These are phyloP conservation scores for Leccinellum rugosiceps DNA, from an alignment of 768 basidiomycete genomes.

Conservation along the genomic window DNA sequence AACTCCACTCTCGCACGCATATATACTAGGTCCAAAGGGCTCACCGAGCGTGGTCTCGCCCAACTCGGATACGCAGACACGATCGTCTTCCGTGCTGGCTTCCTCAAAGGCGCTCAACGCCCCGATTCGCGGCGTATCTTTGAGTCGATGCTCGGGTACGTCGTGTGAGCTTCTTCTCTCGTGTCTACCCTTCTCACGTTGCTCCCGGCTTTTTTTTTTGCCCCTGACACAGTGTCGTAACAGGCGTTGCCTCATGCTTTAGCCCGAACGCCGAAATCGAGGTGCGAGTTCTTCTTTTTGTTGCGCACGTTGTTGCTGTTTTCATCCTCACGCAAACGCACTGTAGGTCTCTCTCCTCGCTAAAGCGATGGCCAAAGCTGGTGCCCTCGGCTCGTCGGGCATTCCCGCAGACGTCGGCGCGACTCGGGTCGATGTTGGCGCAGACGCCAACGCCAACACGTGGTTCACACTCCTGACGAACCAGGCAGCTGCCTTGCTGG, in stretches of 20 bases:
- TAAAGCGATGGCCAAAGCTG: slow-evolving; percentile 52
- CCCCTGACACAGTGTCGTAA: slow-evolving; percentile 37
- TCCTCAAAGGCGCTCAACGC: slow-evolving; percentile 49
- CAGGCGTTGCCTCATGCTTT: slow-evolving; percentile 37
- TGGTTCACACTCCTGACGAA: slow-evolving; percentile 59
- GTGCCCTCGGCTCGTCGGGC: slow-evolving; percentile 48
- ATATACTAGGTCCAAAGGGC: slow-evolving; percentile 68
- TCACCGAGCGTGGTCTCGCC: slow-evolving; percentile 68
- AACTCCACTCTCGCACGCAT: too few relatives aligned
- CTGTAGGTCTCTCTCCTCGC: slow-evolving; percentile 52
- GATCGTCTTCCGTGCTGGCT: slow-evolving; percentile 63
- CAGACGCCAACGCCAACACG: slow-evolving; percentile 15
- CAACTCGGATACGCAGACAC: slow-evolving; percentile 66
- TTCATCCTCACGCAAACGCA: too few relatives aligned
- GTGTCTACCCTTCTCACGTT: background rate
- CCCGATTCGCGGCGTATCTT: slow-evolving; percentile 31
- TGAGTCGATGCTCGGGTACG: slow-evolving; percentile 47
- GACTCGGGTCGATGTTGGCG: slow-evolving; percentile 32
- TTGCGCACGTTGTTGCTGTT: too few relatives aligned
- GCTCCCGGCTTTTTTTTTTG: too few relatives aligned
- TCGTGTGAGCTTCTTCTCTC: background rate
- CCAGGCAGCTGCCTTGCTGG: slow-evolving; percentile 45
- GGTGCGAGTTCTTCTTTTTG: slow-evolving; percentile 25
- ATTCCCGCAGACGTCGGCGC: slow-evolving; percentile 46
- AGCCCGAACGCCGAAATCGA: slow-evolving; percentile 41